Evolutionary conservation across 179 eudicot species (phyloP).

Genomic region (Silene coronaria): DNA sequence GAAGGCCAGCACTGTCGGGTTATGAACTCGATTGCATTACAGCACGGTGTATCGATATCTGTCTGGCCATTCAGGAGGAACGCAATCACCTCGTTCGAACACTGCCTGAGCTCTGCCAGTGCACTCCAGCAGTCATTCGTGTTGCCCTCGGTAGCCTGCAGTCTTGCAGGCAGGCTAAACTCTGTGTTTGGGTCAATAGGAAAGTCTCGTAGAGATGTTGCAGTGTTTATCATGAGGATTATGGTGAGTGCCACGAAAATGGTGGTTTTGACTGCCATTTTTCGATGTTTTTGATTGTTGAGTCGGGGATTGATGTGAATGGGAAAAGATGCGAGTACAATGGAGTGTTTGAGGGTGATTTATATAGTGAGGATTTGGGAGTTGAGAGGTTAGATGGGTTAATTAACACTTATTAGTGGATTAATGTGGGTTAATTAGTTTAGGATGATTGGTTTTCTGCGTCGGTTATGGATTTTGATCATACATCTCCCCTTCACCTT

Average conservation of each 20-base stretch:
- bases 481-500: no score
- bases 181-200: not conserved
- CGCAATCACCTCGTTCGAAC: constrained; percentile 46
- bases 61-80: constrained; percentile 48
- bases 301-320: not conserved
- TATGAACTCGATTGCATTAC: constrained; percentile 38
- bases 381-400: constrained; percentile 7
- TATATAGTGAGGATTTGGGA: constrained; percentile 15
- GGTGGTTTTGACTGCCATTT: constrained; percentile 13
- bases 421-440: not conserved
- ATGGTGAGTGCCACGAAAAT: not conserved
- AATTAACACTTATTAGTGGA: not conserved
- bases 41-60: constrained; percentile 47
- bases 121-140: constrained; percentile 47
- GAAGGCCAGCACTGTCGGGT: constrained; percentile 55
- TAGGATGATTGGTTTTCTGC: constrained; percentile 9
- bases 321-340: not conserved
- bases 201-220: constrained; percentile 16
- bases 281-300: not conserved
- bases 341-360: not conserved
- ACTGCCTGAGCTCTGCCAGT: constrained; percentile 40
- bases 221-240: not conserved
- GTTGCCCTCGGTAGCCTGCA: not conserved
- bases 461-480: no score
- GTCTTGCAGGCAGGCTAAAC: constrained; percentile 4